Evolutionary conservation across 106 monocot species (phyloP), one percentile per base, ranked within the genome.

Genomic region (Xerophyta viscosa): DNA sequence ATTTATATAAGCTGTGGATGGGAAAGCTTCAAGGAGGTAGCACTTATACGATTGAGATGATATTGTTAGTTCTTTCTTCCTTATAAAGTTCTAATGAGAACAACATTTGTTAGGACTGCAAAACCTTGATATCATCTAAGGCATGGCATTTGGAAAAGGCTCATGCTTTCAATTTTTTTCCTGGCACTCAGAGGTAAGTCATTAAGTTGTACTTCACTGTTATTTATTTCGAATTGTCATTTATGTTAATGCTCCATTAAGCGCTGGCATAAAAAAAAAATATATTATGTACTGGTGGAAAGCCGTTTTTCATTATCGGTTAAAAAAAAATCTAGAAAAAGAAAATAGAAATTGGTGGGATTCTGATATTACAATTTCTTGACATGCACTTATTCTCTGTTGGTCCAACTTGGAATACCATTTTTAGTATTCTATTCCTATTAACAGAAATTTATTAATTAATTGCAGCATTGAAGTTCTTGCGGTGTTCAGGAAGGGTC

Each of bases 1-100:
- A 82, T 98, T 36, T 98, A 98, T 63, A 89, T 98, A 50, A 98
- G 96, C 60, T 98, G 96, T 72, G 81, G 96, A 50, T 98, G 89
- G 96, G 82, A 98, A 65, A 89, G 89, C 71, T 98, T 98, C 59
- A 86, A 79, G 57, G 66, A 88, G 96, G 96, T 98, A 81, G 57
- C 2, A 4, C 11, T 19, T 39, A 11, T 43, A 10, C 15, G 10
- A 2, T 39, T 23, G 41, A 20, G 3, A 3, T 2, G 15, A n/a
- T 20, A 25, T 26, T 26, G 24, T 42, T 12, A 26, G 23, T 4
- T 47, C 29, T 14, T 56, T 11, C 36, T 20, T 4, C n/a, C 6
- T 11, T 36, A 17, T 44, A 36, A 6, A 31, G 6, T 31, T 69
- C 17, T 74, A 31, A 60, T 22, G 27, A 29, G 45, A 46, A 41